Evolutionary conservation across 257 asterid genomes (phyloP), one percentile per base, ranked within the genome.

Genomic region (Nyctanthes arbortristis): DNA sequence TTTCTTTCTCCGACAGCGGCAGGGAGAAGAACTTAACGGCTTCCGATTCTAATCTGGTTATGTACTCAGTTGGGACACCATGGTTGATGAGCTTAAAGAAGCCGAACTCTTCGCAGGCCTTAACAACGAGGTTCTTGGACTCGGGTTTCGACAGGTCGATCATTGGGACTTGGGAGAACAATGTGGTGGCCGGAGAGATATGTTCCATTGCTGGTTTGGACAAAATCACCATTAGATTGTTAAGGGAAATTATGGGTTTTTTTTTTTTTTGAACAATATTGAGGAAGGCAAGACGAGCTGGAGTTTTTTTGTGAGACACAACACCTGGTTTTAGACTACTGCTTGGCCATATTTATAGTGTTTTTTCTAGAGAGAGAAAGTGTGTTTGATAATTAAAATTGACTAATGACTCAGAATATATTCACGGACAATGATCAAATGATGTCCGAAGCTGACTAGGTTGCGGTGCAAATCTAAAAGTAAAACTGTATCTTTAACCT

Each of bases 21-120:
- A 79, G 67, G 5, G 81, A 72, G 67, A 83, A 83, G 68, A 83
- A 83, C 7, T 83, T 80, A 0, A 69, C 12, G 52, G 85, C 88
- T 69, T 83, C 78, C 1, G 76, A 49, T 72, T 82, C 67, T 8
- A 62, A 36, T 20, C 35, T 62, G 20, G 31, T 22, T 3, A 62
- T 35, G 67, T 18, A 33, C 4, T 62, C 67, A 8, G 49, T 33
- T 8, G 67, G 67, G 52, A 62, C 31, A n/a, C 67, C 67, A 22
- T 62, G 67, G 18, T 62, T 62, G 67, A 62, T 62, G 5, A 62
- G 32, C 47, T 62, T 62, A 32, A 62, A 62, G 67, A 62, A 62
- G 2, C 67, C 67, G 54, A 62, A 62, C 22, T 62, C 67, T 34
- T 35, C 54, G 52, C 67, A 62, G 25, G 67, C 67, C 67, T 62